These are phyloP conservation scores for Saksenaea vasiformis DNA, from an alignment of 371 early-diverging fungal genomes.

Conservation along the genomic window DNA sequence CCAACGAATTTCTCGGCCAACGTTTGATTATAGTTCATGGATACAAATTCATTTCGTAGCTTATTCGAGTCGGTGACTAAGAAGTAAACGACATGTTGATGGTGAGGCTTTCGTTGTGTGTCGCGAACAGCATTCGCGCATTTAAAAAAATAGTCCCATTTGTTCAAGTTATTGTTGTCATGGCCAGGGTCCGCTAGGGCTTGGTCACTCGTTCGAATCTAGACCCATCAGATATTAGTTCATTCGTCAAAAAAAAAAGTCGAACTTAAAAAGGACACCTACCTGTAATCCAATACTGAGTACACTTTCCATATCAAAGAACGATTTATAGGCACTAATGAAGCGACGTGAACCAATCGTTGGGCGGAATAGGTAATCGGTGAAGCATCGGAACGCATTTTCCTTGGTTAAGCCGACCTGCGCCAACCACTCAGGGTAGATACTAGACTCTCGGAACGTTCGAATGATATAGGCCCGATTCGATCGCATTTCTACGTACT, in stretches of 20 bases:
- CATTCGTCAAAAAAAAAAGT: neutral
- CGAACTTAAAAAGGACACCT: neutral
- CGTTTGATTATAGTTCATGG: conserved; percentile 29
- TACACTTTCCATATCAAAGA: conserved; percentile 47
- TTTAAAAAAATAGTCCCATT: conserved; percentile 48
- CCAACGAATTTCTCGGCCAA: conserved; percentile 22
- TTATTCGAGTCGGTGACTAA: conserved; percentile 45
- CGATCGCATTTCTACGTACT: conserved; percentile 45
- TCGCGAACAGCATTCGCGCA: conserved; percentile 47
- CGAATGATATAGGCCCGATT: conserved; percentile 52
- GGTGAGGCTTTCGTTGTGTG: conserved; percentile 35
- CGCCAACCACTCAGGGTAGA: conserved; percentile 27
- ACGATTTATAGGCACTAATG: conserved; percentile 41
- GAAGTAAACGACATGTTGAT: conserved; percentile 45
- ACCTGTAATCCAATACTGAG: conserved; percentile 48
- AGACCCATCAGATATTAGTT: conserved; percentile 1
- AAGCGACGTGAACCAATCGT: conserved; percentile 49
- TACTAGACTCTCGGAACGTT: conserved; percentile 36
- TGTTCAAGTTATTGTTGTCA: conserved; percentile 33
- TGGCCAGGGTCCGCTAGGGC: conserved; percentile 44
- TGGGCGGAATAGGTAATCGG: conserved; percentile 49
- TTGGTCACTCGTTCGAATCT: conserved; percentile 47
- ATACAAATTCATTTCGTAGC: conserved; percentile 43
- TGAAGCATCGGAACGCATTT: conserved; percentile 46
- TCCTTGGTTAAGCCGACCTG: conserved; percentile 42